Conservation (phyloP, 768 basidiomycete genomes). For the Mycena chlorophos region DNA sequence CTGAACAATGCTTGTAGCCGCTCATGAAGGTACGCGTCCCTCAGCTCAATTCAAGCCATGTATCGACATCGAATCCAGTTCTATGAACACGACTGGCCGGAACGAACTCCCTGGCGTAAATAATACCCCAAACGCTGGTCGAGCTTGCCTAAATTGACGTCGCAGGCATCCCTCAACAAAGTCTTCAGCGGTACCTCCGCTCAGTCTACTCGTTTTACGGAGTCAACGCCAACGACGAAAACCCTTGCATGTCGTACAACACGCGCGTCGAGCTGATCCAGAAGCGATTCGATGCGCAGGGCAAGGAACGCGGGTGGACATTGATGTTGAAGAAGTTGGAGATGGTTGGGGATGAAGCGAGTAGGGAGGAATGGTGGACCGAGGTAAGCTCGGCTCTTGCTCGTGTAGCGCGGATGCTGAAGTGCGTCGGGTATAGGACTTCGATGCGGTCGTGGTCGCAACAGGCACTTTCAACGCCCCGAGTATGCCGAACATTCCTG, state of each 20-base stretch:
- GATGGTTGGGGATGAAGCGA: not conserved
- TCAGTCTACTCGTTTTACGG: conserved; percentile 43
- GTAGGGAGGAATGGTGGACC: conserved; percentile 23
- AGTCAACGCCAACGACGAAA: conserved; percentile 44
- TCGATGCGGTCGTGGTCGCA: conserved; percentile 23
- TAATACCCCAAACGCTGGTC: not conserved
- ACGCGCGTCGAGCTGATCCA: conserved; percentile 49
- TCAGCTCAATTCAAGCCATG: not conserved
- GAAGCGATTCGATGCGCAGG: conserved; percentile 34
- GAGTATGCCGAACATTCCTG: conserved; percentile 22
- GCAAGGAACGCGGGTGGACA: conserved; percentile 36
- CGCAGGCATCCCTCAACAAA: conserved; percentile 35
- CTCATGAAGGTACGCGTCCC: conserved; percentile 25
- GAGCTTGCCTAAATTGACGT: conserved; percentile 3
- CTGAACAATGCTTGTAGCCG: conserved; percentile 52
- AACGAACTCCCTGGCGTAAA: conserved; percentile 36
- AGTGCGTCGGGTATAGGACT: conserved; percentile 9
- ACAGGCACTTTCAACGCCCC: conserved; percentile 24
- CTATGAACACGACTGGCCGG: conserved; percentile 33
- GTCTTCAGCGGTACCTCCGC: conserved; percentile 39
- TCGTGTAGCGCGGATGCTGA: not conserved
- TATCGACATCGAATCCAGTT: conserved; percentile 24
- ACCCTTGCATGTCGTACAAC: conserved; percentile 40
- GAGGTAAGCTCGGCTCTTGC: conserved; percentile 7
- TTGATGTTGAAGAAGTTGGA: conserved; percentile 34